A percentile compares a stretch with the other conserved stretches of the same genome.
phyloP scores from a whole-genome alignment of 1,139 yeast species.

The Pichia sp. region DNA sequence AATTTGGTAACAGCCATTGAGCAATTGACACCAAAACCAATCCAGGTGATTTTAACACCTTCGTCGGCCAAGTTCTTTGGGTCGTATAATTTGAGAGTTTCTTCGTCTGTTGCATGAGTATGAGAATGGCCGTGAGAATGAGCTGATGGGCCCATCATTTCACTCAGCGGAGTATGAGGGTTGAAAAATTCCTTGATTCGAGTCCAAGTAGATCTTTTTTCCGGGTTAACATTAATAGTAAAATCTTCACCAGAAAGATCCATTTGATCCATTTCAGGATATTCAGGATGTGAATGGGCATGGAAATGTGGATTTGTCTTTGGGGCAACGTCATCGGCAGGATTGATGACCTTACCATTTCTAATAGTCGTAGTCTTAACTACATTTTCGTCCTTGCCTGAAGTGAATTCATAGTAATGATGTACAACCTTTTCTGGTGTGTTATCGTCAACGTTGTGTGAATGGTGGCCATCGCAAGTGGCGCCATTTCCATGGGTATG shows the following conservation, averaged over 20 bases:
- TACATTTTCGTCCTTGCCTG: slow-evolving; percentile 8
- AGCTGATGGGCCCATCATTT: slow-evolving; percentile 14
- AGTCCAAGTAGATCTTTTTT: slow-evolving; percentile 17
- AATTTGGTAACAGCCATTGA: slow-evolving; percentile 84
- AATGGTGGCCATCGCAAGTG: slow-evolving; percentile 1
- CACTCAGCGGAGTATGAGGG: slow-evolving; percentile 26
- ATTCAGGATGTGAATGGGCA: slow-evolving; percentile 17
- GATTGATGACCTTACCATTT: slow-evolving; percentile 8
- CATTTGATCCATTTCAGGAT: slow-evolving; percentile 21
- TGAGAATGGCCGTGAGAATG: slow-evolving; percentile 32
- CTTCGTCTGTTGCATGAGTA: slow-evolving; percentile 23
- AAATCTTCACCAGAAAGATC: slow-evolving; percentile 21
- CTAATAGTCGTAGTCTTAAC: slow-evolving; percentile 5
- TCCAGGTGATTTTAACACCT: slow-evolving; percentile 89
- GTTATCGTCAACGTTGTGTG: slow-evolving; percentile 1
- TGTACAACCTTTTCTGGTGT: slow-evolving; percentile 7
- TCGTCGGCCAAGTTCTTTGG: slow-evolving; percentile 51
- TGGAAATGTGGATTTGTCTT: slow-evolving; percentile 10
- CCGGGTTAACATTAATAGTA: slow-evolving; percentile 17
- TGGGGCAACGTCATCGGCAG: slow-evolving; percentile 6
- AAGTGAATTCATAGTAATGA: slow-evolving; percentile 10
- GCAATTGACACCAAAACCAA: slow-evolving; percentile 77
- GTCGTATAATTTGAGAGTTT: slow-evolving; percentile 25
- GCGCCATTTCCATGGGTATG: neutral
- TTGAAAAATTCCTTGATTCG: slow-evolving; percentile 25